Evolutionary conservation across 1,284 basidiomycete species (phyloP).

Genomic region (Quambalaria eucalypti): DNA sequence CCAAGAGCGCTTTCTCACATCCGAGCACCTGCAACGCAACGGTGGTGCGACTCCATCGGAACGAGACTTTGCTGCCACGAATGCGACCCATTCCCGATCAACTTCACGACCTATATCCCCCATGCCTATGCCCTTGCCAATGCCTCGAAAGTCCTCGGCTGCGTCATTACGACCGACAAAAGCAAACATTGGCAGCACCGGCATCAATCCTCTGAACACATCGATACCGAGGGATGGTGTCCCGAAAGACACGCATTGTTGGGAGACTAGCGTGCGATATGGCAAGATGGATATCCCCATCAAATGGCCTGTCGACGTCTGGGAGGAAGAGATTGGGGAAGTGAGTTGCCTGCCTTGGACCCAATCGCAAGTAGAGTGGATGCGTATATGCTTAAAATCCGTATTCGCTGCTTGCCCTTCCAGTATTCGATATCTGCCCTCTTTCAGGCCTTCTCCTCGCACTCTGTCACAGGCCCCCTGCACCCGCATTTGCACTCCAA

Average conservation of each 20-base stretch:
- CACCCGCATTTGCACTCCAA: conserved; percentile 89
- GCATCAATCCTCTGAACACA: no score
- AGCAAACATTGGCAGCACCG: neutral
- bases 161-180: conserved; percentile 9
- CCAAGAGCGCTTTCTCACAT: conserved; percentile 55
- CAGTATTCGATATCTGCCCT: conserved; percentile 88
- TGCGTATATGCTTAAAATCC: neutral
- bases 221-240: no score
- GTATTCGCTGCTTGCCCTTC: neutral
- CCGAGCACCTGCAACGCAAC: neutral
- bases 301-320: conserved; percentile 28
- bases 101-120: no score
- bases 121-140: conserved; percentile 38
- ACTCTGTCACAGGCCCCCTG: conserved; percentile 59
- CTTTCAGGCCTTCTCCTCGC: conserved; percentile 73
- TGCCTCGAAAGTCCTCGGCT: conserved; percentile 43
- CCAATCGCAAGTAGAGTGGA: neutral
- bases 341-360: conserved; percentile 56
- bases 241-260: conserved; percentile 77
- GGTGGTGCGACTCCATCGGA: neutral
- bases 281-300: conserved; percentile 24
- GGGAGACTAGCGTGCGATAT: conserved; percentile 71
- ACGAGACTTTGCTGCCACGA: neutral
- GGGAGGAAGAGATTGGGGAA: conserved; percentile 83
- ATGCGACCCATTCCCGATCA: neutral